Evolutionary conservation across 441 rosid genomes (phyloP).

Genomic region (Corymbia calophylla): DNA sequence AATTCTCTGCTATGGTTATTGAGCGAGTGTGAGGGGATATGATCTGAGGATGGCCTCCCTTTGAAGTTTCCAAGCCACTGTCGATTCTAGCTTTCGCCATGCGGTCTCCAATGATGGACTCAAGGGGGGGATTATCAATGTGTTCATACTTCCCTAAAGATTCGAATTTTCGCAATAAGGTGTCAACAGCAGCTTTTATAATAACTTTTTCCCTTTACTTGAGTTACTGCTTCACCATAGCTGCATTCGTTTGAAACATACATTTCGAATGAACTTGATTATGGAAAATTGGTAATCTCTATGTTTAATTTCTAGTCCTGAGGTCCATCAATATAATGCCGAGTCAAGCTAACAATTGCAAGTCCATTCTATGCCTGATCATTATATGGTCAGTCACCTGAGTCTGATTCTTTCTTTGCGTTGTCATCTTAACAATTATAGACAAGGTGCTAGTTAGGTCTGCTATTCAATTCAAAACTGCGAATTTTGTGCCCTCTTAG

Average conservation of each 20-base stretch:
- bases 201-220: neutral
- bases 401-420: neutral
- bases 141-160: constrained; percentile 48
- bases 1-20: neutral
- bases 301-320: neutral
- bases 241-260: neutral
- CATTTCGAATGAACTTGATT: neutral
- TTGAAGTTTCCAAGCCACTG: constrained; percentile 2
- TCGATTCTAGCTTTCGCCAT: constrained; percentile 20
- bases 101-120: constrained; percentile 66
- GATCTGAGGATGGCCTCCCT: neutral
- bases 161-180: constrained; percentile 40
- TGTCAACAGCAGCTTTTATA: constrained; percentile 6
- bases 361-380: constrained; percentile 43
- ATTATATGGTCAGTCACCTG: constrained; percentile 42
- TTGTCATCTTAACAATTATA: neutral
- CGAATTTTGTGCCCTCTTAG: neutral
- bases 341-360: constrained; percentile 70
- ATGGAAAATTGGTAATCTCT: neutral
- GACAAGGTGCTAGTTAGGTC: neutral
- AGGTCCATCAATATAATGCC: constrained; percentile 19
- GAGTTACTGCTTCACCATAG: neutral
- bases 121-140: constrained; percentile 48
- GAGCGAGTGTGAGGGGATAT: neutral
- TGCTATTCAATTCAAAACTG: neutral